Conservation (phyloP, 495 filamentous ascomycete genomes). For the Astrothelium macrocarpum region DNA sequence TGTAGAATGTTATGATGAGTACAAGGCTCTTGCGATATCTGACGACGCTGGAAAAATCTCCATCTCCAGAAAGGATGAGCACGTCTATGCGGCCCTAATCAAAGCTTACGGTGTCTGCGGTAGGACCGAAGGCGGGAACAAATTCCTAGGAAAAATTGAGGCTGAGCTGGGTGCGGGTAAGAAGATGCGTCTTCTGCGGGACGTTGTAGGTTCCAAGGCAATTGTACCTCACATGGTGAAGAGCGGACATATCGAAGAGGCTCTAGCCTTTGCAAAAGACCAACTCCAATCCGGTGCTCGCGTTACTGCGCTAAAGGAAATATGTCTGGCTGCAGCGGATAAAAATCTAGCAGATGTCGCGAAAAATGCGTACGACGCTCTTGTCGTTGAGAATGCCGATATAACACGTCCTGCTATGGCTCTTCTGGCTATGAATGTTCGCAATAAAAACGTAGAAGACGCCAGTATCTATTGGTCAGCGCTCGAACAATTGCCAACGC, state of each 20-base stretch:
- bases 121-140: conserved; percentile 63
- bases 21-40: conserved; percentile 70
- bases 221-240: conserved; percentile 64
- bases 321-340: conserved; percentile 68
- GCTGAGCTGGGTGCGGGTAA: conserved; percentile 41
- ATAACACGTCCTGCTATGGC: conserved; percentile 63
- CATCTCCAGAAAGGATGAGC: conserved; percentile 63
- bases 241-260: conserved; percentile 53
- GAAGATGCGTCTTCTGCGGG: conserved; percentile 50
- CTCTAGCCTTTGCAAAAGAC: conserved; percentile 48
- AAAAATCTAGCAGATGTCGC: conserved; percentile 61
- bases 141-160: conserved; percentile 71
- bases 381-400: conserved; percentile 36
- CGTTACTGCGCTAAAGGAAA: conserved; percentile 46
- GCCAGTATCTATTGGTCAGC: conserved; percentile 70
- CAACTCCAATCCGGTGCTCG: conserved; percentile 41
- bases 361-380: conserved; percentile 50
- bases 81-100: conserved; percentile 81
- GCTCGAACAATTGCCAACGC: conserved; percentile 36
- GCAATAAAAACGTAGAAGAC: conserved; percentile 62
- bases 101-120: conserved; percentile 74
- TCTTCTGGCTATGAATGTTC: conserved; percentile 74
- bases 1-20: conserved; percentile 93
- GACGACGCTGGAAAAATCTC: conserved; percentile 66
- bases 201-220: conserved; percentile 59